A percentile compares a stretch with the other conserved stretches of the same genome.
Conservation (phyloP, 768 basidiomycete species). For the Astraeus odoratus region DNA sequence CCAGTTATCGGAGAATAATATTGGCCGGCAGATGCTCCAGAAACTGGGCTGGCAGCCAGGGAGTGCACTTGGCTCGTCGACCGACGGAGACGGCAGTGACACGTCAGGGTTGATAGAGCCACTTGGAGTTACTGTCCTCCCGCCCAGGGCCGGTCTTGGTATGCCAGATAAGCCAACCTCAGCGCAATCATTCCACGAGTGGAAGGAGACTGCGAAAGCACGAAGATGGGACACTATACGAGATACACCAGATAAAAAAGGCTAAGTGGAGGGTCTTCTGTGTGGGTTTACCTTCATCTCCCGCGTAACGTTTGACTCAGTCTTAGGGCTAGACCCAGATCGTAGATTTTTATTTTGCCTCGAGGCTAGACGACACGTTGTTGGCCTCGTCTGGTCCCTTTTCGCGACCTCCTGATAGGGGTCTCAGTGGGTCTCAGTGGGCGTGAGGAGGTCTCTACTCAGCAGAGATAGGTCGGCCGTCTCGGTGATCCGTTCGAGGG, state of each 20-base stretch:
- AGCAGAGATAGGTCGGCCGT: not conserved
- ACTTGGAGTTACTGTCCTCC: conserved; percentile 38
- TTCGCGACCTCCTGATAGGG: no score
- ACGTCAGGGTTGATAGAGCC: conserved; percentile 46
- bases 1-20: conserved; percentile 49
- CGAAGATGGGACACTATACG: conserved; percentile 31
- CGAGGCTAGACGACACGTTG: not conserved
- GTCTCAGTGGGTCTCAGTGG: not conserved
- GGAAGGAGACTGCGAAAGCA: conserved; percentile 37
- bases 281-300: not conserved
- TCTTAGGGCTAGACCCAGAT: not conserved
- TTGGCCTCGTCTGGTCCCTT: not conserved
- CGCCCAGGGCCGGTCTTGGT: conserved; percentile 52
- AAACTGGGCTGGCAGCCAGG: conserved; percentile 79
- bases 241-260: not conserved
- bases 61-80: conserved; percentile 23
- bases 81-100: conserved; percentile 8
- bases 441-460: not conserved
- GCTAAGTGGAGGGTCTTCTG: no score
- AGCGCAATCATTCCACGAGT: conserved; percentile 17
- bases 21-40: conserved; percentile 62
- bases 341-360: not conserved
- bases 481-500: no score
- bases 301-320: not conserved
- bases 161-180: conserved; percentile 21